phyloP scores from a whole-genome alignment of 129 eudicot species.

The Flaveria linearis region DNA sequence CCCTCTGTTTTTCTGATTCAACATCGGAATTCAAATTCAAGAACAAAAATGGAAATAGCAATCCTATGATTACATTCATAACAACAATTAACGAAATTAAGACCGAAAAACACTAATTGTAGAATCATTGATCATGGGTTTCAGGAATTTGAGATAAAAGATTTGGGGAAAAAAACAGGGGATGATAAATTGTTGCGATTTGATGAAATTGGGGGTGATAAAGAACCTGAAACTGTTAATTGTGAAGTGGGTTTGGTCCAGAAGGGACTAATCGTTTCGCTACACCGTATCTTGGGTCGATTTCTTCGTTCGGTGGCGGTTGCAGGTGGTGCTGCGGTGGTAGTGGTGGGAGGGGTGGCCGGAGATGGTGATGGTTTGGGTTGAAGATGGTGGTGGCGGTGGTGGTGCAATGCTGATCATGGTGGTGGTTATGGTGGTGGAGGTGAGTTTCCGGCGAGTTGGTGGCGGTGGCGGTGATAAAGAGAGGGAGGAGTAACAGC shows the following conservation, averaged over 20 bases:
- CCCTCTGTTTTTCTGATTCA: conserved; percentile 9
- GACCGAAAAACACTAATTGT: conserved; percentile 1
- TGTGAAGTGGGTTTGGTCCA: conserved; percentile 97
- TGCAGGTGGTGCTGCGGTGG: conserved; percentile 32
- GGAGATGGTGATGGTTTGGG: conserved; percentile 36
- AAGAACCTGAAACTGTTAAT: conserved; percentile 36
- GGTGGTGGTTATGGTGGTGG: background rate
- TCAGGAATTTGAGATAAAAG: conserved; percentile 18
- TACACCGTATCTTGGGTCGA: conserved; percentile 87
- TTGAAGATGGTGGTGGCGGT: conserved; percentile 30
- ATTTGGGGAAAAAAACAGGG: background rate
- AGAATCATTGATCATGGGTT: conserved; percentile 23
- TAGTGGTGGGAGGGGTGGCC: conserved; percentile 34
- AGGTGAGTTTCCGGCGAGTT: conserved; percentile 17
- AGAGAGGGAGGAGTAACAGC: conserved; percentile 32
- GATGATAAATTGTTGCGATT: conserved; percentile 10
- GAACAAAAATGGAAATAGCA: conserved; percentile 81
- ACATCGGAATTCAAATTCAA: conserved; percentile 39
- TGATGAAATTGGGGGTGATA: background rate
- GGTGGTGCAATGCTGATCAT: conserved; percentile 32
- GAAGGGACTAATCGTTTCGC: conserved; percentile 87
- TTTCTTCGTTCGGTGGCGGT: conserved; percentile 44
- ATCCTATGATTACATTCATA: background rate
- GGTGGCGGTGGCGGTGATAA: conserved; percentile 25
- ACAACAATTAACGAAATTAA: conserved; percentile 18